Evolutionary conservation across 2,329 filamentous ascomycete species (phyloP).

Genomic region (Lasiodiplodia theobromae): DNA sequence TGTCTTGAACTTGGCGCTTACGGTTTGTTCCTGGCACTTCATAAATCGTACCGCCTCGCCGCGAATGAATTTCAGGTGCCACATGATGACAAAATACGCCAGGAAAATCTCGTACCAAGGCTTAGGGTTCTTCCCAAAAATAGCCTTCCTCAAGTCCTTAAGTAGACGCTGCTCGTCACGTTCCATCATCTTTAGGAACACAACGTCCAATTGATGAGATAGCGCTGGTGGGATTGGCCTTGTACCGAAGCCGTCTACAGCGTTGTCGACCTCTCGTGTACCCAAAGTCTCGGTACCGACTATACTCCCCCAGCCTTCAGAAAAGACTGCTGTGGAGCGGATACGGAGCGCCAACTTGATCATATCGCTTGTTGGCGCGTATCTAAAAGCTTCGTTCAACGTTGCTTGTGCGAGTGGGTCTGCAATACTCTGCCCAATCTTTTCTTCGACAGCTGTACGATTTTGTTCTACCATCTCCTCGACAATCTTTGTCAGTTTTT

Average conservation of each 20-base stretch:
- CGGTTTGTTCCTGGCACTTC: slow-evolving; percentile 31
- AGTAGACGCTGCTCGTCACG: slow-evolving; percentile 18
- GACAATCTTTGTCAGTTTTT: not conserved
- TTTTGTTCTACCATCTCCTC: not conserved
- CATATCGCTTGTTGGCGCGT: not conserved
- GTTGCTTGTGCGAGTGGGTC: not conserved
- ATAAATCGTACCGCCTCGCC: slow-evolving; percentile 44
- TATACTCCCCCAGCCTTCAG: not conserved
- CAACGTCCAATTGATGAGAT: not conserved
- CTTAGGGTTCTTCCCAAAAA: slow-evolving; percentile 44
- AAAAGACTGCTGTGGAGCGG: not conserved
- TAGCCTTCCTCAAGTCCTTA: slow-evolving; percentile 40
- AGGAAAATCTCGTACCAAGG: slow-evolving; percentile 48
- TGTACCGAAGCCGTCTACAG: slow-evolving; percentile 27
- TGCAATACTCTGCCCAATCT: not conserved
- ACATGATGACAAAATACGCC: slow-evolving; percentile 45
- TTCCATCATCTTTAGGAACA: not conserved
- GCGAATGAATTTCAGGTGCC: slow-evolving; percentile 47
- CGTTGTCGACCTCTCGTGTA: not conserved
- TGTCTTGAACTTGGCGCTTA: too few relatives aligned
- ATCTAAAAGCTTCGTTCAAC: not conserved
- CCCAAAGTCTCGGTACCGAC: not conserved
- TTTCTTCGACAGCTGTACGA: not conserved
- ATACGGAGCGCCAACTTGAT: not conserved
- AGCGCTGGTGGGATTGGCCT: not conserved